Evolutionary conservation across 768 basidiomycete genomes (phyloP), one percentile per base, ranked within the genome.

Genomic region (Trametes villosa): DNA sequence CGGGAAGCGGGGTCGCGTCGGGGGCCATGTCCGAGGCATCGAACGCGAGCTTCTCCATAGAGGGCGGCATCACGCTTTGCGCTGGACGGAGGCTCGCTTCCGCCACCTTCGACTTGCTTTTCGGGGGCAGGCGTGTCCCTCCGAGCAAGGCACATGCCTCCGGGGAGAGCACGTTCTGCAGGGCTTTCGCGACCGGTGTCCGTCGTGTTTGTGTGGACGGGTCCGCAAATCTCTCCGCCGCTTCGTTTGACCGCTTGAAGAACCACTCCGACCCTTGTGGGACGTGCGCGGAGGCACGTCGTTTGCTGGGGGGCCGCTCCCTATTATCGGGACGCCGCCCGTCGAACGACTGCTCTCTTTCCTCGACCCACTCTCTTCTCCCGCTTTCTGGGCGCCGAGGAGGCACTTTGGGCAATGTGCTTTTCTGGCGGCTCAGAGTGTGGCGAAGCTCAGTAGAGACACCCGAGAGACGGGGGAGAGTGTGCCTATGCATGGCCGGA

Each of bases 81-180:
- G 40, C 20, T 6, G 31, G 1, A 12, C 4, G 1, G 8, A 24
- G 9, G 59, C 17, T 8, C 4, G 4, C 36, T 48, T 53, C 8
- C 34, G 38, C 27, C n/a, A n/a, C 27, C 36, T 38, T 49, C 51
- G 9, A 22, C 24, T 9, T 22, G 6, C 42, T 30, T 31, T n/a
- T n/a, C n/a, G n/a, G n/a, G n/a, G n/a, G n/a, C n/a, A 9, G 8
- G 20, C n/a, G 46, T 40, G 45, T 56, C n/a, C 62, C 57, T 11
- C 48, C 44, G n/a, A 63, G 57, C 46, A 41, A 30, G n/a, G 18
- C 52, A 48, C 45, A 49, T 13, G 57, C 57, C 26, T 54, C 57
- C 1, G 62, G 62, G 2, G 62, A 63, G 6, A 63, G 48, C 7
- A 63, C 41, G 3, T 24, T 12, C 38, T 26, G 36, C 22, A 63